Evolutionary conservation across 2,329 filamentous ascomycete species (phyloP), one percentile per base, ranked within the genome.

Genomic region (Cordyceps cateniannulata): DNA sequence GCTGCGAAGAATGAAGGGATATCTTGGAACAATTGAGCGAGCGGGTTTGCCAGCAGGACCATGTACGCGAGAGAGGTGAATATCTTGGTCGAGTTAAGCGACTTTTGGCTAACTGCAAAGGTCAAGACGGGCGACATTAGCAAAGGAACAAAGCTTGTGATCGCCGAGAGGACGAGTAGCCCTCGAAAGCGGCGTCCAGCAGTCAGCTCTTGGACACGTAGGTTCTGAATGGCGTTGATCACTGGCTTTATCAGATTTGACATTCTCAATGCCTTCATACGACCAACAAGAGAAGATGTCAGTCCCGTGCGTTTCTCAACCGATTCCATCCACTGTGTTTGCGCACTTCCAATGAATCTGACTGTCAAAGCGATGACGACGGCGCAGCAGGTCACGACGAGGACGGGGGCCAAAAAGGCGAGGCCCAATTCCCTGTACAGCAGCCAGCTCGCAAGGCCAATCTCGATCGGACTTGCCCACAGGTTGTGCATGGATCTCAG

Each of bases 41-140:
- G 44, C 5, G 55, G 56, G 16, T 44, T 38, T 16, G 48, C 42
- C 2, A 70, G 50, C 3, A 70, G 62, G 3, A 38, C 54, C 9
- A 70, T 63, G 8, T 67, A 57, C 3, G 67, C 57, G 8, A 69
- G 48, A 1, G 66, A 64, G 0, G 64, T 64, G 42, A 69, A 69
- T 1, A 68, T 66, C 16, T 57, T 63, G 1, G 62, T 63, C 2
- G 62, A 57, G 22, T 64, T 61, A n/a, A 68, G 63, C 50, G 0
- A 74, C 73, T 50, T 20, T 0, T 68, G 66, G 0, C 71, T 69
- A 12, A 71, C 62, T 1, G 69, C 72, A 42, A 75, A 73, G 0
- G 71, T 73, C 6, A 73, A 40, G 3, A 70, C 65, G 0, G 73
- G 73, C 2, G 71, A 70, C 1, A 81, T 54, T 20, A 71, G 67